A percentile compares a stretch with the other conserved stretches of the same genome.
phyloP scores from a whole-genome alignment of 805 yeast genomes.

The Cyberlindnera sargentensis region DNA sequence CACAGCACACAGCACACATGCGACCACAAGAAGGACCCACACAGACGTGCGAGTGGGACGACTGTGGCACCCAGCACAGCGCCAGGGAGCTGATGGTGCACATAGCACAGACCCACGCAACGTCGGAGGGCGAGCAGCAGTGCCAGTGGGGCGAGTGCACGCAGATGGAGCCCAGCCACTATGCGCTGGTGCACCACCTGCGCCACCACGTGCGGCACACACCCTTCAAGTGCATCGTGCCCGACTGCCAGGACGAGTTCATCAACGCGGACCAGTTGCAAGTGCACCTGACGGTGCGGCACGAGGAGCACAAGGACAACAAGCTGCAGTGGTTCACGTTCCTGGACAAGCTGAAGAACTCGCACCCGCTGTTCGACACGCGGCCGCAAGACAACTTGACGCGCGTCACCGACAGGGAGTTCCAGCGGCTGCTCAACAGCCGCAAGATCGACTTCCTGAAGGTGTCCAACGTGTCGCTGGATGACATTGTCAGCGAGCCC shows the following conservation, averaged over 20 bases:
- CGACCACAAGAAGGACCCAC: background rate
- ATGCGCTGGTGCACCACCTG: conserved; percentile 56
- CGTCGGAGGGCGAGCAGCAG: background rate
- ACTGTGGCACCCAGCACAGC: conserved; percentile 1
- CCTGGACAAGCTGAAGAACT: conserved; percentile 10
- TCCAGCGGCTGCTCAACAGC: conserved; percentile 3
- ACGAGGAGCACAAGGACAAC: conserved; percentile 20
- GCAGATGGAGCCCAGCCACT: conserved; percentile 43
- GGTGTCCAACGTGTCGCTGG: conserved; percentile 18
- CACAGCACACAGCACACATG: too few relatives aligned
- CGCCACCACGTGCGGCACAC: conserved; percentile 61
- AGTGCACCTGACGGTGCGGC: conserved; percentile 56
- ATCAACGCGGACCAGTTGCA: conserved; percentile 56
- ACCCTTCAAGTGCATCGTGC: conserved; percentile 58
- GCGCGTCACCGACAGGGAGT: conserved; percentile 8
- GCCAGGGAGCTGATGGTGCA: conserved; percentile 8
- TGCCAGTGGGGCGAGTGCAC: conserved; percentile 60
- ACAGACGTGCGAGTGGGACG: conserved; percentile 12
- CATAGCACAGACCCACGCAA: conserved; percentile 7
- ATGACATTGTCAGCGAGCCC: conserved; percentile 22
- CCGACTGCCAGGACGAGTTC: conserved; percentile 58
- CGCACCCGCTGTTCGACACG: background rate
- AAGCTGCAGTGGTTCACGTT: conserved; percentile 13
- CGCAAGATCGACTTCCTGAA: conserved; percentile 19
- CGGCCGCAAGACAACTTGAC: conserved; percentile 1